Evolutionary conservation across 345 rosid genomes (phyloP).

Genomic region (Melaleuca quinquenervia): DNA sequence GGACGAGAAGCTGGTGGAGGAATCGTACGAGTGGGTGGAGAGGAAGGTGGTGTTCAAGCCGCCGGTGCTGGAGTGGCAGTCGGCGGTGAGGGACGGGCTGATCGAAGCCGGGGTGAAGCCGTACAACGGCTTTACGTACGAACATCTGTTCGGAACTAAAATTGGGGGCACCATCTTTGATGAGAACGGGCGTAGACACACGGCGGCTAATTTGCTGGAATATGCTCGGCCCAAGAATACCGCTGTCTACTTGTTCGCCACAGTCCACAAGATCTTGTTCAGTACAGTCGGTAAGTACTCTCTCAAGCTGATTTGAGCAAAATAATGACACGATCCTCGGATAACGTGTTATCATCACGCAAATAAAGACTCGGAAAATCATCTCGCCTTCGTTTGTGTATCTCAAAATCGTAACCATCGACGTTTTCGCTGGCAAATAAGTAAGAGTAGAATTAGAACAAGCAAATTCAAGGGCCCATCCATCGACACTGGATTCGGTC

Average conservation of each 20-base stretch:
- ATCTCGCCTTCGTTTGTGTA: background rate
- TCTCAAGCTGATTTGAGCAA: background rate
- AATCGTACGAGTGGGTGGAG: conserved; percentile 73
- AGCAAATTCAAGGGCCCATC: background rate
- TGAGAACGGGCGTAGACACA: conserved; percentile 52
- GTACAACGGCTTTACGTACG: conserved; percentile 57
- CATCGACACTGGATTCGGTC: background rate
- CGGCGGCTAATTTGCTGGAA: conserved; percentile 69
- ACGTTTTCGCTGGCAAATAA: background rate
- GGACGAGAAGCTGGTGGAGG: conserved; percentile 29
- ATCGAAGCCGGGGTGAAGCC: conserved; percentile 58
- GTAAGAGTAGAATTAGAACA: background rate
- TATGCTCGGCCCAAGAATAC: conserved; percentile 41
- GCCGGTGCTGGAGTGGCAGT: conserved; percentile 46
- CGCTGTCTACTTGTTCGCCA: conserved; percentile 54
- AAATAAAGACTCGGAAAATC: background rate
- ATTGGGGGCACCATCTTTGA: conserved; percentile 72
- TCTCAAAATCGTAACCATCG: background rate
- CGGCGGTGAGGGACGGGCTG: conserved; percentile 66
- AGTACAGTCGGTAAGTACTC: conserved; percentile 20
- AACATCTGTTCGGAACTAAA: conserved; percentile 64
- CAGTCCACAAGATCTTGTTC: conserved; percentile 49
- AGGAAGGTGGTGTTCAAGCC: conserved; percentile 51
- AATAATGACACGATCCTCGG: background rate
- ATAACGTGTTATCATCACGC: background rate